These are phyloP conservation scores for Chytridium lagenaria DNA, from an alignment of 371 early-diverging fungal species.

Conservation along the genomic window DNA sequence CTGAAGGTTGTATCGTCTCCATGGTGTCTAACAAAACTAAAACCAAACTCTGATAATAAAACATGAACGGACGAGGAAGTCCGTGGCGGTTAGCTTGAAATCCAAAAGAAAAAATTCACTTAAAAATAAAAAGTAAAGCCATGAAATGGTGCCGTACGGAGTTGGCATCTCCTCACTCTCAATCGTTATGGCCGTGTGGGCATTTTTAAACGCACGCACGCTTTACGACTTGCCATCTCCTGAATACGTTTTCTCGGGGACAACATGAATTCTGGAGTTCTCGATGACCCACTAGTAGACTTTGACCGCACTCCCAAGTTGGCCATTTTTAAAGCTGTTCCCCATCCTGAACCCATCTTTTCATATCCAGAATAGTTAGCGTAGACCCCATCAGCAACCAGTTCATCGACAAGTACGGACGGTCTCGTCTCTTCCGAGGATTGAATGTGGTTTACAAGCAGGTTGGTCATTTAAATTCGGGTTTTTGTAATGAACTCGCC, in stretches of 20 bases:
- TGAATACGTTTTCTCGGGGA: neutral
- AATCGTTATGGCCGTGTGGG: neutral
- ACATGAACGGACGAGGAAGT: too few relatives aligned
- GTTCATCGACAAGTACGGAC: constrained; percentile 24
- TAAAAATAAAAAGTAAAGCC: too few relatives aligned
- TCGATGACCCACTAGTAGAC: neutral
- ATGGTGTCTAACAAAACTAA: neutral
- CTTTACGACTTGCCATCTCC: neutral
- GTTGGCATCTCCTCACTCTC: neutral
- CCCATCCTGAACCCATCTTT: too few relatives aligned
- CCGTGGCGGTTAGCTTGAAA: too few relatives aligned
- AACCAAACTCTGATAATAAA: neutral
- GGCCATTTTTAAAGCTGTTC: too few relatives aligned
- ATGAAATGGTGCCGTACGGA: neutral
- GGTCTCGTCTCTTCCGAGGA: constrained; percentile 37
- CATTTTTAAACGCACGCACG: too few relatives aligned
- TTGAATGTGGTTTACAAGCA: constrained; percentile 43
- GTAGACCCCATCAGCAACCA: neutral
- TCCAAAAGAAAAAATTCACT: too few relatives aligned
- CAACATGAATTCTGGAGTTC: neutral
- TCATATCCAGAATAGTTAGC: neutral
- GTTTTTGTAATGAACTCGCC: too few relatives aligned
- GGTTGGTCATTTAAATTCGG: too few relatives aligned
- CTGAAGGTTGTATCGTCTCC: constrained; percentile 8
- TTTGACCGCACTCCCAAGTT: neutral